Base-by-base conservation (phyloP, 305 asterid species). In the Andrographis paniculata region DNA sequence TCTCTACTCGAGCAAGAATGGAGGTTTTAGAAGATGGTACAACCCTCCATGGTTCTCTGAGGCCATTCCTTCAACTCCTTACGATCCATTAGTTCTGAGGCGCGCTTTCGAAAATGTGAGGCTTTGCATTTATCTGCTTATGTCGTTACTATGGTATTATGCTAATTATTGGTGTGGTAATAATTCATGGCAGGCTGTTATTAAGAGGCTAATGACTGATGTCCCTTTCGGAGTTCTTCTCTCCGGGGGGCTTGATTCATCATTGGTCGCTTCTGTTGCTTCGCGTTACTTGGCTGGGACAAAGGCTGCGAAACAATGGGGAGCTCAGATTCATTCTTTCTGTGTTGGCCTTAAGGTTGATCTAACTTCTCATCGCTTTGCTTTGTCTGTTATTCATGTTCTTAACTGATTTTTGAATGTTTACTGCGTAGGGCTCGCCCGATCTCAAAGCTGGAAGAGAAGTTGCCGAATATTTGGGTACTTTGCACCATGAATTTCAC, bases 181-280 rank as follows among this genome's bases (percentile, higher is more conserved):
- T n/a, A n/a, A n/a, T n/a, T n/a, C n/a, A 22, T n/a, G 66, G 64
- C 71, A 91, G 96, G 94, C 99, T 56, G 99, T 91, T 47, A 65
- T 72, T 53, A 91, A 91, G 54, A 79, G 99, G 71, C 76, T 91
- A 35, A 87, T 91, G 99, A 87, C 93, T 13, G 99, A 91, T 75
- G 96, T 87, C 12, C 99, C 99, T 10, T 91, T 91, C 1, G 96
- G 96, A 9, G 99, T 91, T 68, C 78, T 91, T 63, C 67, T 91
- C 9, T 91, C 99, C 5, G 96, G 99, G 42, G 99, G 96, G 12
- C 96, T 91, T 19, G 99, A 86, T 76, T 91, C 99, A 1, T 91
- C 99, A 0, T 50, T 91, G 56, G 99, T 91, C 39, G 96, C 99
- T 17, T 59, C 99, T 21, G 56, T 91, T 59, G 80, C 99, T 15